phyloP scores from a whole-genome alignment of 2,329 filamentous ascomycete genomes.

The Fusarium lyarnte region DNA sequence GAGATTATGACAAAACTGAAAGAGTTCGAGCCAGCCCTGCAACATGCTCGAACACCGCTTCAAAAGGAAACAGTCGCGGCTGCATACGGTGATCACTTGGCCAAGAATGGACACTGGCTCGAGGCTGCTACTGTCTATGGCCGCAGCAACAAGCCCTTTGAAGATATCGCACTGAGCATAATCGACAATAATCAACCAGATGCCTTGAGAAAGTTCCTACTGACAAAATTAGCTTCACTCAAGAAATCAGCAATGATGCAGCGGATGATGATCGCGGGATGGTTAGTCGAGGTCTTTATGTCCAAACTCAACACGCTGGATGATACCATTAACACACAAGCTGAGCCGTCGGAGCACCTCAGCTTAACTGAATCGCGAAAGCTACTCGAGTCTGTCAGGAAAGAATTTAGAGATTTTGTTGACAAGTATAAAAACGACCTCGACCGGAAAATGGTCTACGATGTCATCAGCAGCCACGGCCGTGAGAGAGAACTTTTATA shows the following conservation, averaged over 20 bases:
- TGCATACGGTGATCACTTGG: constrained; percentile 88
- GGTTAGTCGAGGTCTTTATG: constrained; percentile 97
- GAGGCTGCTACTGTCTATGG: constrained; percentile 93
- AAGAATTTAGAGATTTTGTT: constrained; percentile 90
- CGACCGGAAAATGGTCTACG: constrained; percentile 91
- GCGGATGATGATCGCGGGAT: constrained; percentile 91
- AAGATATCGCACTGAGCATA: constrained; percentile 91
- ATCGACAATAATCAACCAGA: constrained; percentile 92
- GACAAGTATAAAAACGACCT: constrained; percentile 86
- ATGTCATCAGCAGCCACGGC: constrained; percentile 94
- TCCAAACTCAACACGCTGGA: constrained; percentile 94
- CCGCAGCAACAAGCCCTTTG: constrained; percentile 95
- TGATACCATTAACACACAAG: constrained; percentile 90
- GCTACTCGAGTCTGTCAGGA: constrained; percentile 74
- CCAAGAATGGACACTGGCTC: constrained; percentile 80
- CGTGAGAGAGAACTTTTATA: constrained; percentile 91
- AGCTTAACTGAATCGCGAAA: constrained; percentile 77
- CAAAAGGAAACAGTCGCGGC: constrained; percentile 94
- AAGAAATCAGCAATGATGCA: constrained; percentile 92
- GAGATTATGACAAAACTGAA: constrained; percentile 88
- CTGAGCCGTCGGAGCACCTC: constrained; percentile 78
- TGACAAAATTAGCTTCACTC: constrained; percentile 82
- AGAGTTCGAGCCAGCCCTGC: constrained; percentile 87
- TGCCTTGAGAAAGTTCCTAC: constrained; percentile 87
- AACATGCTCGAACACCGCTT: constrained; percentile 79